These are phyloP conservation scores for Castanea sativa DNA, from an alignment of 306 rosid genomes.

Conservation along the genomic window DNA sequence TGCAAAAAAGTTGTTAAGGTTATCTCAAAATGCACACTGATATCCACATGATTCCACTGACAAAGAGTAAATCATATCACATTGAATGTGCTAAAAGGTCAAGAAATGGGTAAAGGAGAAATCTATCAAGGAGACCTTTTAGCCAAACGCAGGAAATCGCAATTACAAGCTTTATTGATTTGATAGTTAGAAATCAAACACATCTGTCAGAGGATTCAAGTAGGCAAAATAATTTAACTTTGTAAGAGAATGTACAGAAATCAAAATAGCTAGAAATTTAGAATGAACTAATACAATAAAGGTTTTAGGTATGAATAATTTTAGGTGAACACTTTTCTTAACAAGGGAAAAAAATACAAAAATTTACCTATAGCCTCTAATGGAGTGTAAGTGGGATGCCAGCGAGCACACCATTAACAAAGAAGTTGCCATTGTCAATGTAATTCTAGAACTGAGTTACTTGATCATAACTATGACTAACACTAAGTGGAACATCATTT, in stretches of 20 bases:
- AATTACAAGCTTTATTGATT: neutral
- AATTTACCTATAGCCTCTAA: no score
- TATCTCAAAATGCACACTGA: neutral
- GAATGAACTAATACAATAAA: no score
- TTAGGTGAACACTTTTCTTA: no score
- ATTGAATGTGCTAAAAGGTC: neutral
- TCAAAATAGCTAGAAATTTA: neutral
- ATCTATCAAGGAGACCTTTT: neutral
- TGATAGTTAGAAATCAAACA: neutral
- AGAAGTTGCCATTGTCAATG: constrained; percentile 67
- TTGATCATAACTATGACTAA: constrained; percentile 85
- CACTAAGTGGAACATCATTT: constrained; percentile 57
- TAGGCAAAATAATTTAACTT: neutral
- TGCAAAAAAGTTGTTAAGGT: neutral
- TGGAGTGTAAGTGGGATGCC: constrained; percentile 18
- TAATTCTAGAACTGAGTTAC: constrained; percentile 58
- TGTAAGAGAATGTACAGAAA: neutral
- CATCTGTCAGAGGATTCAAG: neutral
- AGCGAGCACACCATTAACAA: constrained; percentile 82
- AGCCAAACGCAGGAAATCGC: neutral
- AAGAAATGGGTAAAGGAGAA: neutral
- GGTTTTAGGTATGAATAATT: no score
- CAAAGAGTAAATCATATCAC: neutral
- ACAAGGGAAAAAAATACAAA: no score
- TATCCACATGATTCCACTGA: neutral